Percentiles rank a stretch among this genome's conserved stretches.
phyloP scores from a whole-genome alignment of 768 basidiomycete genomes.

The Leccinum imitatum region DNA sequence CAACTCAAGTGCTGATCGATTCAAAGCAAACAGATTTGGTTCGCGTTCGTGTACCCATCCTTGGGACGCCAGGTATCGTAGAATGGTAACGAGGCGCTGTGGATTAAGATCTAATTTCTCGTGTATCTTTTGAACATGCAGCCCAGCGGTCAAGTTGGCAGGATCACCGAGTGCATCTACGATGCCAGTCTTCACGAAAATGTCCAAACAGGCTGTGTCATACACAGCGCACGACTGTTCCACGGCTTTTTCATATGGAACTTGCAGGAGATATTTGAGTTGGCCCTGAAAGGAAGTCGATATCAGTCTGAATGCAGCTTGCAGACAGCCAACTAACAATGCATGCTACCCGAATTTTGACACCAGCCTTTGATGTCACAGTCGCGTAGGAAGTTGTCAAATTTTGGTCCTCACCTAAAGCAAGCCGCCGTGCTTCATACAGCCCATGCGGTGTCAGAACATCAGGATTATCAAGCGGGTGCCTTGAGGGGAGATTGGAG shows the following conservation, averaged over 20 bases:
- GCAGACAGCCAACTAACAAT: background rate
- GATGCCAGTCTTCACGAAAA: conserved; percentile 1
- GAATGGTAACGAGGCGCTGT: background rate
- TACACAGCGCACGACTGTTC: conserved; percentile 3
- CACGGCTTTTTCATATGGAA: conserved; percentile 3
- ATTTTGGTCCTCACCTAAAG: background rate
- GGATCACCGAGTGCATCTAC: conserved; percentile 2
- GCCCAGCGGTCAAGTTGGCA: background rate
- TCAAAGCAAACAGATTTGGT: background rate
- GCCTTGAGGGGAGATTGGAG: background rate
- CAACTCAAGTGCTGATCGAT: background rate
- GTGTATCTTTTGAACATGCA: background rate
- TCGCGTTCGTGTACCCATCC: conserved; percentile 6
- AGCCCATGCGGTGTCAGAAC: background rate
- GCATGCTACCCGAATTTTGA: background rate
- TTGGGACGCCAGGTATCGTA: background rate
- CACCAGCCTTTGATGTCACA: background rate
- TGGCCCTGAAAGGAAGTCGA: background rate
- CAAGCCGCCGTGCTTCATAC: background rate
- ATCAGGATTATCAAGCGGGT: background rate
- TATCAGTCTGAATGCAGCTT: background rate
- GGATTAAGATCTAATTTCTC: background rate
- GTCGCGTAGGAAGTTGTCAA: background rate
- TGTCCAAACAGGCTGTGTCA: conserved; percentile 2
- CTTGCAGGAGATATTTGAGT: conserved; percentile 6